Percentiles rank a stretch among this genome's conserved stretches.
Conservation (phyloP, 2,329 filamentous ascomycete species). For the Calonectria pauciramosa region DNA sequence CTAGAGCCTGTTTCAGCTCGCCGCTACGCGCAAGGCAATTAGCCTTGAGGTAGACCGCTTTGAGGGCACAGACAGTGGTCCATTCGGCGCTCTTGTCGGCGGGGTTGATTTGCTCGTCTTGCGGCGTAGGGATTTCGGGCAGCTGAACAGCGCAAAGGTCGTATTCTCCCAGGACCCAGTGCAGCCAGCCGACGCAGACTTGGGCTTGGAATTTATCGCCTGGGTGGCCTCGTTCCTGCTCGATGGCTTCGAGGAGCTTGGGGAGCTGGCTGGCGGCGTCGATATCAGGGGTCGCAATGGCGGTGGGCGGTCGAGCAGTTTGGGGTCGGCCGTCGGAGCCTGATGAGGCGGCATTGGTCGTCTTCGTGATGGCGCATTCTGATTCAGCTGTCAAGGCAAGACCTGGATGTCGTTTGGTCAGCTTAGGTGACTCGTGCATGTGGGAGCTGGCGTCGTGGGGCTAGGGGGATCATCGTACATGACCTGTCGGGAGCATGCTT, state of each 20-base stretch:
- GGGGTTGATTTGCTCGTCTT: constrained; percentile 66
- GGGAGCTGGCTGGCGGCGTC: constrained; percentile 62
- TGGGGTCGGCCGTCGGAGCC: constrained; percentile 30
- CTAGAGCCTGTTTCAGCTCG: constrained; percentile 70
- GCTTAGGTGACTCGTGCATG: background rate
- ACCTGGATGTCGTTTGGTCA: constrained; percentile 60
- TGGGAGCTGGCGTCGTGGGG: constrained; percentile 19
- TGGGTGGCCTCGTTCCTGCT: constrained; percentile 65
- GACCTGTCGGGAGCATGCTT: constrained; percentile 90
- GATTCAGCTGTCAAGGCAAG: constrained; percentile 78
- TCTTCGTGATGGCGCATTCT: constrained; percentile 74
- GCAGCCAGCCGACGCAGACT: constrained; percentile 87
- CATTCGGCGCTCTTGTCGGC: constrained; percentile 74
- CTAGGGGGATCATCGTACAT: constrained; percentile 70
- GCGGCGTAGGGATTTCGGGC: constrained; percentile 72
- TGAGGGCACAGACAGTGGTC: constrained; percentile 86
- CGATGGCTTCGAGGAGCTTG: constrained; percentile 69
- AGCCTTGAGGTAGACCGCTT: constrained; percentile 83
- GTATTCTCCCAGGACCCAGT: constrained; percentile 83
- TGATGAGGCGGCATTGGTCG: constrained; percentile 54
- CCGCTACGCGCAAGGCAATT: constrained; percentile 67
- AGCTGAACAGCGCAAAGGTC: constrained; percentile 67
- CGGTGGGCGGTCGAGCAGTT: constrained; percentile 57
- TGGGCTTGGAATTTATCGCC: constrained; percentile 82
- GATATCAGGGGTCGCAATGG: constrained; percentile 58